Percentiles rank a stretch among this genome's conserved stretches.
These are phyloP conservation scores for Heritiera littoralis DNA, from an alignment of 345 rosid species.

Conservation along the genomic window DNA sequence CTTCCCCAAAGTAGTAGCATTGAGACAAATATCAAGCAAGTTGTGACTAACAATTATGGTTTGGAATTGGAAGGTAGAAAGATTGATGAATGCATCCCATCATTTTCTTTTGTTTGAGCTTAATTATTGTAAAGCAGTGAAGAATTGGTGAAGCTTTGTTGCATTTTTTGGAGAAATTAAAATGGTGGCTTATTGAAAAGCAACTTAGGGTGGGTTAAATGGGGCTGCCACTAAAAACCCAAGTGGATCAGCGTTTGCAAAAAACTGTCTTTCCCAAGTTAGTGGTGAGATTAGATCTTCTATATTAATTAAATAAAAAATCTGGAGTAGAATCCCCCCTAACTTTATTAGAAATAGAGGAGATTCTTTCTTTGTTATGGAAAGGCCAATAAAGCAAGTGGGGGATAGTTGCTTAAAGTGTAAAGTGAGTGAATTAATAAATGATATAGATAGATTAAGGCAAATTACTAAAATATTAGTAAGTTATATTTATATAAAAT, in stretches of 20 bases:
- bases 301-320: neutral
- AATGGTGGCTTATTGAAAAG: constrained; percentile 9
- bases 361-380: constrained; percentile 7
- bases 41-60: neutral
- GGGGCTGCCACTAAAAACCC: constrained; percentile 38
- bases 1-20: neutral
- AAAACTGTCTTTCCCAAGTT: constrained; percentile 18
- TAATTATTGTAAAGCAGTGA: neutral
- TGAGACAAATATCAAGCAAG: neutral
- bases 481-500: neutral
- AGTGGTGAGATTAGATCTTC: constrained; percentile 29
- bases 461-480: neutral
- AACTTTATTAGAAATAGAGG: neutral
- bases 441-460: neutral
- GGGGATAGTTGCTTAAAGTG: constrained; percentile 7
- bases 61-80: neutral
- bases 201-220: constrained; percentile 23
- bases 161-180: neutral
- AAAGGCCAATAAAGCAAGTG: constrained; percentile 30
- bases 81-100: neutral
- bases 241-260: constrained; percentile 37
- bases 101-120: neutral
- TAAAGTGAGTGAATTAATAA: neutral
- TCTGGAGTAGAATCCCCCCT: constrained; percentile 24
- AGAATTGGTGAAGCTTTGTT: too few species aligned